These are phyloP conservation scores for Sodiomyces alkalinus DNA, from an alignment of 2,329 filamentous ascomycete genomes.

Conservation along the genomic window DNA sequence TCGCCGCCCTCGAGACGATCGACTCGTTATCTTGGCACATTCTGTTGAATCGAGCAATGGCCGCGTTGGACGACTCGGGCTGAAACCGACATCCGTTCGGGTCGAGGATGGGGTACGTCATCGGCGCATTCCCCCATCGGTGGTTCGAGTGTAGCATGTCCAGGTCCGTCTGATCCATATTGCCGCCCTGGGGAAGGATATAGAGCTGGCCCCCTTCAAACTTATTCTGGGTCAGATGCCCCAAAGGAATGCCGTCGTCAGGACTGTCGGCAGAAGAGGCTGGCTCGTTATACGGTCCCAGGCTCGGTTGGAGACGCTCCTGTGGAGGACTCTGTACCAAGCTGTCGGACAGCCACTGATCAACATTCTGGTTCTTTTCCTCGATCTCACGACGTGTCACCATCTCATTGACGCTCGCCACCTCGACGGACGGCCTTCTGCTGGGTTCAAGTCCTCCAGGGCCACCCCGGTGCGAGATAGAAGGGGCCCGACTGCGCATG, in stretches of 20 bases:
- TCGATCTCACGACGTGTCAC: slow-evolving; percentile 23
- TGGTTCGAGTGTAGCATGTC: slow-evolving; percentile 32
- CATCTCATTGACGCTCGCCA: slow-evolving; percentile 34
- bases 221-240: slow-evolving; percentile 33
- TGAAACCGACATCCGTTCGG: slow-evolving; percentile 21
- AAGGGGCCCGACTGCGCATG: slow-evolving; percentile 23
- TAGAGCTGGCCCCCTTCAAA: slow-evolving; percentile 34
- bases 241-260: slow-evolving; percentile 26
- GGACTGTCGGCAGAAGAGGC: slow-evolving; percentile 15
- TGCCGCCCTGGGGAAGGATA: slow-evolving; percentile 22
- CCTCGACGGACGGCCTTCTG: slow-evolving; percentile 25
- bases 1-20: slow-evolving; percentile 47
- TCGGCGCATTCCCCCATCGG: slow-evolving; percentile 34
- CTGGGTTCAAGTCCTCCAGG: slow-evolving; percentile 33
- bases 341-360: slow-evolving; percentile 29
- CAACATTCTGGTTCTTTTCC: slow-evolving; percentile 34
- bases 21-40: slow-evolving; percentile 41
- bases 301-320: too few species aligned
- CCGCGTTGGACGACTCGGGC: slow-evolving; percentile 34
- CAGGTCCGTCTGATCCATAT: slow-evolving; percentile 29
- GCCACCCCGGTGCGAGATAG: slow-evolving; percentile 27
- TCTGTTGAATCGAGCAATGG: slow-evolving; percentile 35
- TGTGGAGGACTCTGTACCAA: slow-evolving; percentile 7
- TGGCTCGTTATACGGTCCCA: too few species aligned
- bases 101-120: slow-evolving; percentile 26